Evolutionary conservation across 495 filamentous ascomycete genomes (phyloP).

Genomic region (Poronia punctata): DNA sequence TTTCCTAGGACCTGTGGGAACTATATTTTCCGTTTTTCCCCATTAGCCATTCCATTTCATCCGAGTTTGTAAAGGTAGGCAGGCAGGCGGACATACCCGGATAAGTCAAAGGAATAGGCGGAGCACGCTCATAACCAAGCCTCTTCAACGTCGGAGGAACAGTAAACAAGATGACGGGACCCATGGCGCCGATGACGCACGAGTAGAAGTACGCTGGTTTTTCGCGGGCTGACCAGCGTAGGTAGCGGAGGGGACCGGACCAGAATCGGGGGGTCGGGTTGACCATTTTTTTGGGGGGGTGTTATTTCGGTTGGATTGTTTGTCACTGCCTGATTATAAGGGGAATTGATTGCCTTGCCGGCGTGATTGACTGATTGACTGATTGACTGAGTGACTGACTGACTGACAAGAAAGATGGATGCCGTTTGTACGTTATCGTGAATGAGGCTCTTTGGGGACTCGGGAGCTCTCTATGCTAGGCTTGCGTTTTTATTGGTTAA

Average conservation of each 20-base stretch:
- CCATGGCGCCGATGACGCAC: constrained; percentile 59
- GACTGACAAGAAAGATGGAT: too few relatives aligned
- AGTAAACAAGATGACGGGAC: constrained; percentile 59
- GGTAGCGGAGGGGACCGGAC: constrained; percentile 69
- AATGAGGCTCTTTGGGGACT: constrained; percentile 4
- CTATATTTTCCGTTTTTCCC: constrained; percentile 38
- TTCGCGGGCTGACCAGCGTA: constrained; percentile 78
- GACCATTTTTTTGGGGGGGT: constrained; percentile 42
- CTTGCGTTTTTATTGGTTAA: too few relatives aligned
- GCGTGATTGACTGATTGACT: too few relatives aligned
- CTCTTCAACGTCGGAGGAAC: constrained; percentile 62
- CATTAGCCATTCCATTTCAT: too few relatives aligned
- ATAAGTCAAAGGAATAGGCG: constrained; percentile 79
- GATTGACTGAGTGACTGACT: constrained; percentile 17
- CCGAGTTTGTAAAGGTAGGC: background rate
- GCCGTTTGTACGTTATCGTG: too few relatives aligned
- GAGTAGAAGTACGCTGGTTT: constrained; percentile 87
- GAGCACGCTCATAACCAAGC: constrained; percentile 63
- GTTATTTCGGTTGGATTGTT: background rate
- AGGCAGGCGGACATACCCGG: constrained; percentile 57
- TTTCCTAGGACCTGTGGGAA: constrained; percentile 67
- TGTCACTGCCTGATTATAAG: too few relatives aligned
- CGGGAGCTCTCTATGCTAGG: too few relatives aligned
- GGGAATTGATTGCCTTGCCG: too few relatives aligned
- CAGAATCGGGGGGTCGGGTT: constrained; percentile 66